A percentile compares a stretch with the other conserved stretches of the same genome.
Evolutionary conservation across 768 basidiomycete species (phyloP).

Genomic region (Naganishia vishniacii): DNA sequence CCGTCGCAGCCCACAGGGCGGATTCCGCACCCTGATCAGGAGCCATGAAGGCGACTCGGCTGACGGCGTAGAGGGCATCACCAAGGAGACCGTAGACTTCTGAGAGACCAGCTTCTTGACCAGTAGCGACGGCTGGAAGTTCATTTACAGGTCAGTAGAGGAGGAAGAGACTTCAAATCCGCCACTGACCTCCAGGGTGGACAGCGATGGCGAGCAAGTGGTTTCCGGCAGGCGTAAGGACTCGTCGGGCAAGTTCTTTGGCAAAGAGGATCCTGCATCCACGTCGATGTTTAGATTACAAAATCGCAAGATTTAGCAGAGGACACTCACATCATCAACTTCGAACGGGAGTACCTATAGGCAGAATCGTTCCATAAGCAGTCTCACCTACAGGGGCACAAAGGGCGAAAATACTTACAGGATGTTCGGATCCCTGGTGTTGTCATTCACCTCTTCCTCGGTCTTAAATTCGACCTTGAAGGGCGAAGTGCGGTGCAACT

Average conservation of each 20-base stretch:
- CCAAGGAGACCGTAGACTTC: constrained; percentile 43
- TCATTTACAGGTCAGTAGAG: neutral
- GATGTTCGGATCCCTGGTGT: constrained; percentile 35
- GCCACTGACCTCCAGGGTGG: constrained; percentile 38
- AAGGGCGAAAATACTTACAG: constrained; percentile 25
- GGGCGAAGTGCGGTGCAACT: constrained; percentile 38
- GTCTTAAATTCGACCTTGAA: constrained; percentile 41
- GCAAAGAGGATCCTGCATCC: constrained; percentile 39
- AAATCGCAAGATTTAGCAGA: neutral
- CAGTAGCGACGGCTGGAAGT: constrained; percentile 39
- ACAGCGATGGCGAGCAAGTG: constrained; percentile 39
- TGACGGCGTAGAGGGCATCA: constrained; percentile 35
- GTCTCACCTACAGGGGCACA: neutral
- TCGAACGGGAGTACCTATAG: constrained; percentile 38
- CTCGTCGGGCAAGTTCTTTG: constrained; percentile 37
- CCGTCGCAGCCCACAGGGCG: constrained; percentile 43
- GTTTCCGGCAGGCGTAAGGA: constrained; percentile 35
- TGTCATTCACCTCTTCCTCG: constrained; percentile 39
- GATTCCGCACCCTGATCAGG: constrained; percentile 45
- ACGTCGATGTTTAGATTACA: neutral
- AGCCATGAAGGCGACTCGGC: constrained; percentile 44
- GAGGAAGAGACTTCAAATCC: neutral
- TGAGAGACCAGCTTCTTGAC: constrained; percentile 43
- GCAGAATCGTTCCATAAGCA: neutral
- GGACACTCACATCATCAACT: constrained; percentile 40